Evolutionary conservation across 345 rosid species (phyloP).

Genomic region (Eucalyptus curtisii): DNA sequence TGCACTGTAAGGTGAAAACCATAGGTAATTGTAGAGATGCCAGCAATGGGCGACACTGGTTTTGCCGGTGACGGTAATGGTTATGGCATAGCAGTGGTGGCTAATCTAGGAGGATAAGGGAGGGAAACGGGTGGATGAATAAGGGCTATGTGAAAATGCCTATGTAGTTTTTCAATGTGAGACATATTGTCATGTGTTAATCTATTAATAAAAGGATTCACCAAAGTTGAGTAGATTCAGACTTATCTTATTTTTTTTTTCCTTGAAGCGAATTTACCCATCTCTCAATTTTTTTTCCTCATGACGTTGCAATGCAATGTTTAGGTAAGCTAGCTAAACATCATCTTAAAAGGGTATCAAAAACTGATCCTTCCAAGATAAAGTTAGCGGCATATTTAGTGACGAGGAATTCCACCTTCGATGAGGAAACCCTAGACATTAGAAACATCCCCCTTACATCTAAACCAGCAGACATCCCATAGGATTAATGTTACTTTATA

Average conservation of each 20-base stretch:
- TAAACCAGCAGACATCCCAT: background rate
- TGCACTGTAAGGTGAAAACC: background rate
- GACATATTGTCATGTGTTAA: background rate
- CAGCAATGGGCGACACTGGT: background rate
- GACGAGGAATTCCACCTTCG: background rate
- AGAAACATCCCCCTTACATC: background rate
- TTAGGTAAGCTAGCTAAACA: background rate
- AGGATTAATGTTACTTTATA: background rate
- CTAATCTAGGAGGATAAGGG: background rate
- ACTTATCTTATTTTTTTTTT: background rate
- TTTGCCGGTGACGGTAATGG: background rate
- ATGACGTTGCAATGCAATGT: background rate
- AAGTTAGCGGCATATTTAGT: background rate
- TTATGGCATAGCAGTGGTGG: background rate
- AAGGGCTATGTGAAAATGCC: background rate
- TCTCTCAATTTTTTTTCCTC: background rate
- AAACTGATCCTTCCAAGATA: background rate
- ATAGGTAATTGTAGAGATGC: background rate
- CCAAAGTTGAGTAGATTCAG: background rate
- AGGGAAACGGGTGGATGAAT: background rate
- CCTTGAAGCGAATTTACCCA: background rate
- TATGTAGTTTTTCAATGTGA: background rate
- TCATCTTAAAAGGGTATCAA: background rate
- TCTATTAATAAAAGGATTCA: background rate
- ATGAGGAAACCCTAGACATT: background rate